phyloP scores from a whole-genome alignment of 2,329 filamentous ascomycete species.

The Cladophialophora yegresii region DNA sequence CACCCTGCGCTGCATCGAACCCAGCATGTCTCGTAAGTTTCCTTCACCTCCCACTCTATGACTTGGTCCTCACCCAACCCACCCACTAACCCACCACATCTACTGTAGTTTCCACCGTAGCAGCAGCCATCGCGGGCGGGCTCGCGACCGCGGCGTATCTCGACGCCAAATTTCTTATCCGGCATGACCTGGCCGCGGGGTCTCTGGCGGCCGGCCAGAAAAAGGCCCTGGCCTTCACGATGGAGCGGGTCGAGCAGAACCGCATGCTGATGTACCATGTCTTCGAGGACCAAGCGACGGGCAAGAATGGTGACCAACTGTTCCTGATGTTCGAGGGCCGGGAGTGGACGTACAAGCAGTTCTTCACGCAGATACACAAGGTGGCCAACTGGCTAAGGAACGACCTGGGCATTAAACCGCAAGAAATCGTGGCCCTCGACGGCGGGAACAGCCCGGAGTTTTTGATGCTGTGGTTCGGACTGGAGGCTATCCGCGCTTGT shows the following conservation, averaged over 20 bases:
- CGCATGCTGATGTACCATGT: constrained; percentile 67
- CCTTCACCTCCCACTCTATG: background rate
- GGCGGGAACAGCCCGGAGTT: constrained; percentile 70
- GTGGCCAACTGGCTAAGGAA: constrained; percentile 64
- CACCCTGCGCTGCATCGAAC: constrained; percentile 7
- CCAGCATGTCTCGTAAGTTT: constrained; percentile 18
- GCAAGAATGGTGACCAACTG: constrained; percentile 56
- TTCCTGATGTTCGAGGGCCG: constrained; percentile 69
- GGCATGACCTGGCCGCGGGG: constrained; percentile 62
- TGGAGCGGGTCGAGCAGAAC: constrained; percentile 50
- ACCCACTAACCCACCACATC: background rate
- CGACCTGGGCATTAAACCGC: constrained; percentile 57
- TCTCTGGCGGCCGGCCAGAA: constrained; percentile 35
- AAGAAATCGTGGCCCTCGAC: constrained; percentile 66
- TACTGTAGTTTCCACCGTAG: constrained; percentile 33
- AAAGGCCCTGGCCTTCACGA: constrained; percentile 26
- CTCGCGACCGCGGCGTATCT: constrained; percentile 60
- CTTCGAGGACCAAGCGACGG: constrained; percentile 60
- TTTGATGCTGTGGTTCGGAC: constrained; percentile 64
- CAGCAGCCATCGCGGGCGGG: constrained; percentile 40
- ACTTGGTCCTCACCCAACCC: background rate
- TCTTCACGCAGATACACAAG: constrained; percentile 57
- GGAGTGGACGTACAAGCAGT: constrained; percentile 61
- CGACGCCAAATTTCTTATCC: constrained; percentile 69
- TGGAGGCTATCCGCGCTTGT: constrained; percentile 66